Conservation (phyloP, 495 filamentous ascomycete species). For the Podospora pseudopauciseta region DNA sequence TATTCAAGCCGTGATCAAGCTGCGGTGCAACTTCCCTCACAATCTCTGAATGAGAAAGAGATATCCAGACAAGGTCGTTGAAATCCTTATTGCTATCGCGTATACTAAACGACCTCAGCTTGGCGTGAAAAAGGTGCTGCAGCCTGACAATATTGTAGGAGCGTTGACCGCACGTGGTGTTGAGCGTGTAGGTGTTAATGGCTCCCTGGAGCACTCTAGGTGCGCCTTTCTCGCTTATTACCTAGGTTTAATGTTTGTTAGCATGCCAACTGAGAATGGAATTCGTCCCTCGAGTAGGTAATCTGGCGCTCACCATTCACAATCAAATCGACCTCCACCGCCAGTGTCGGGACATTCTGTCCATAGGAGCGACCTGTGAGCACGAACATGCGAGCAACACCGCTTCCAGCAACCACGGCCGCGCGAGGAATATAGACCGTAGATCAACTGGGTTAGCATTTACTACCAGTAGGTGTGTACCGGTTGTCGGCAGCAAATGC, state of each 20-base stretch:
- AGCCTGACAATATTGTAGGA: background rate
- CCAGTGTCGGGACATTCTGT: background rate
- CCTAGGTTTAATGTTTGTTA: background rate
- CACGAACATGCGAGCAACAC: background rate
- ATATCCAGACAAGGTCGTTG: background rate
- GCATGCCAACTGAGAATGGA: background rate
- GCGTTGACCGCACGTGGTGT: background rate
- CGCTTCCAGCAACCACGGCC: background rate
- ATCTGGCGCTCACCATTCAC: background rate
- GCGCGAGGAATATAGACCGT: background rate
- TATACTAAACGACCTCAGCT: background rate
- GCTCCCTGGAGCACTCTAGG: background rate
- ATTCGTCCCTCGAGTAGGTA: background rate
- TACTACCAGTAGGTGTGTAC: background rate
- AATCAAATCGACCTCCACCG: conserved; percentile 1
- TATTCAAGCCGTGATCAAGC: background rate
- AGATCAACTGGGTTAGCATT: background rate
- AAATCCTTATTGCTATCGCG: background rate
- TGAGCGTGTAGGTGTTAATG: background rate
- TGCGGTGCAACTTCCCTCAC: background rate
- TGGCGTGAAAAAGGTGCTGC: background rate
- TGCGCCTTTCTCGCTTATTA: background rate
- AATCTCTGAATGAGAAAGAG: background rate
- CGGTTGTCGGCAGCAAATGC: background rate
- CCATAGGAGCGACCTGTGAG: background rate